These are phyloP conservation scores for Rhizopus microsporus DNA, from an alignment of 371 early-diverging fungal species.

Conservation along the genomic window DNA sequence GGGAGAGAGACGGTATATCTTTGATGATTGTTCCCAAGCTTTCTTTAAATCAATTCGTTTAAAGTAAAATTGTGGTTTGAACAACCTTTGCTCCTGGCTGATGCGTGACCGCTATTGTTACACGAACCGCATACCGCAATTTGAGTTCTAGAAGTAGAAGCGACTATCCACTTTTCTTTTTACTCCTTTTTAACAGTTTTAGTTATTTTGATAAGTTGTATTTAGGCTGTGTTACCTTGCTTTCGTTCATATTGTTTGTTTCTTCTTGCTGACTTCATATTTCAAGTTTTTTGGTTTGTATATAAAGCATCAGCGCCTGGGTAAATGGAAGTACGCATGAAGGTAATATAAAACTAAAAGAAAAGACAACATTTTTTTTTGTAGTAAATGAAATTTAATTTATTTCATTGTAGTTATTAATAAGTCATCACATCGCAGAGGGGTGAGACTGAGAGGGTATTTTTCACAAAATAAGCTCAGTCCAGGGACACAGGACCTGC, in stretches of 20 bases:
- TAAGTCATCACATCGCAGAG: constrained; percentile 1
- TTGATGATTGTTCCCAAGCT: constrained; percentile 7
- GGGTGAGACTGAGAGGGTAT: constrained; percentile 1
- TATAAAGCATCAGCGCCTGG: constrained; percentile 5
- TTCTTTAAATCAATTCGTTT: constrained; percentile 6
- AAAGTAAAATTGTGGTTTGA: constrained; percentile 5
- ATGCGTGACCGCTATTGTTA: not conserved
- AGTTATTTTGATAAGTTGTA: constrained; percentile 1
- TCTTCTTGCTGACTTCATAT: constrained; percentile 2
- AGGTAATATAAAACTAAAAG: constrained; percentile 2
- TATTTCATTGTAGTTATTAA: constrained; percentile 2
- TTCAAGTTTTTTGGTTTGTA: constrained; percentile 3
- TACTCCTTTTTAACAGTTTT: constrained; percentile 3
- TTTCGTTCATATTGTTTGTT: constrained; percentile 5
- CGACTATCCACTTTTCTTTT: not conserved
- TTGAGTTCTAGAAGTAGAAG: not conserved
- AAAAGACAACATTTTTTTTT: constrained; percentile 1
- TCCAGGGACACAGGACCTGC: too few species aligned
- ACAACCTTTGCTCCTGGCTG: constrained; percentile 1
- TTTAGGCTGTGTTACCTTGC: constrained; percentile 1
- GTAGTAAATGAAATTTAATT: constrained; percentile 4
- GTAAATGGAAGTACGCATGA: constrained; percentile 3
- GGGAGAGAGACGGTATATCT: constrained; percentile 7
- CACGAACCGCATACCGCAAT: constrained; percentile 3
- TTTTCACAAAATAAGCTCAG: constrained; percentile 2